Evolutionary conservation across 2,329 filamentous ascomycete genomes (phyloP).

Genomic region (Colletotrichum destructivum): DNA sequence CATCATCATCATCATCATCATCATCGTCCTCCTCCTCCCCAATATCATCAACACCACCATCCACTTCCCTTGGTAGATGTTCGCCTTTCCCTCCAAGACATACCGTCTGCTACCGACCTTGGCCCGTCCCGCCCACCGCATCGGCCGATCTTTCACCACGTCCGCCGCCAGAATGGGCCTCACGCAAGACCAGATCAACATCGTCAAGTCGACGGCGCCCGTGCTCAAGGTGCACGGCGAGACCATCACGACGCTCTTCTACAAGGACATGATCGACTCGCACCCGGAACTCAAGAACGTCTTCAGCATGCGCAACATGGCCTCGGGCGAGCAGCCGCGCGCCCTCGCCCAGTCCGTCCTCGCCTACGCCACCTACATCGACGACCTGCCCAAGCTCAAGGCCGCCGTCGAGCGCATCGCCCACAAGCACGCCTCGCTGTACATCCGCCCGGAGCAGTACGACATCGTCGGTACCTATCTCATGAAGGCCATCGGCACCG

Average conservation of each 20-base stretch:
- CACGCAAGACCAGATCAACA: slow-evolving; percentile 74
- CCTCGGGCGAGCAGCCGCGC: slow-evolving; percentile 76
- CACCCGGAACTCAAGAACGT: slow-evolving; percentile 77
- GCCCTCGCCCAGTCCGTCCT: slow-evolving; percentile 79
- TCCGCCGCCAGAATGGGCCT: slow-evolving; percentile 60
- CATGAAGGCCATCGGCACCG: slow-evolving; percentile 75
- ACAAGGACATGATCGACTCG: slow-evolving; percentile 75
- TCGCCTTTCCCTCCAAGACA: slow-evolving; percentile 22
- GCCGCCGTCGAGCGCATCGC: slow-evolving; percentile 77
- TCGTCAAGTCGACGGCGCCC: slow-evolving; percentile 84
- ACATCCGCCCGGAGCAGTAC: slow-evolving; percentile 79
- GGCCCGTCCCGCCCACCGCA: slow-evolving; percentile 8
- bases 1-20: neutral
- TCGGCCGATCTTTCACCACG: slow-evolving; percentile 14
- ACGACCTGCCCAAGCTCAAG: slow-evolving; percentile 74
- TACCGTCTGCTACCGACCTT: slow-evolving; percentile 10
- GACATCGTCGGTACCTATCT: slow-evolving; percentile 78
- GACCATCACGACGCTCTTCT: slow-evolving; percentile 80
- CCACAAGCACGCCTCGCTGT: slow-evolving; percentile 83
- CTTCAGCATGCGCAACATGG: slow-evolving; percentile 81
- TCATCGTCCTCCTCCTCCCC: neutral
- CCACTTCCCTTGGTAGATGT: neutral
- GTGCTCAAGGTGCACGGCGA: slow-evolving; percentile 78
- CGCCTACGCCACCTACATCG: slow-evolving; percentile 81
- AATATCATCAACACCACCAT: too few relatives aligned